phyloP scores from a whole-genome alignment of 164 flowering plant species.

The Nymphaea thermarum region DNA sequence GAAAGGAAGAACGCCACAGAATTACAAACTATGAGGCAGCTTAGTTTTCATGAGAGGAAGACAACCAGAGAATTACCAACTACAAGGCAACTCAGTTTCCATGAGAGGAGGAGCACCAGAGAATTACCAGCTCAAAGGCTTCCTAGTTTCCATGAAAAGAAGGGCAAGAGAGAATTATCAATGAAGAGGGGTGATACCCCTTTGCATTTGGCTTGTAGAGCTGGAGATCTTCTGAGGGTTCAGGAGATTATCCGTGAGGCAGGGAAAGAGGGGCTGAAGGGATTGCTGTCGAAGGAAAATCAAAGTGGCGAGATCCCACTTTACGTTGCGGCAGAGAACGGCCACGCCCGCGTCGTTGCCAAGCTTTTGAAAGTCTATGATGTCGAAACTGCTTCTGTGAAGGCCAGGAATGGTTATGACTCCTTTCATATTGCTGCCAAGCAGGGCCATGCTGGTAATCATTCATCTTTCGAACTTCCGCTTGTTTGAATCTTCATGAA shows the following conservation, averaged over 20 bases:
- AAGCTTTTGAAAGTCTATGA: conserved; percentile 64
- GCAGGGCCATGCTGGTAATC: conserved; percentile 79
- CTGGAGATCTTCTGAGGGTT: conserved; percentile 50
- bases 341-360: conserved; percentile 40
- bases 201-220: conserved; percentile 69
- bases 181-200: conserved; percentile 76
- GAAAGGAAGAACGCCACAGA: background rate
- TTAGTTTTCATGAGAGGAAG: background rate
- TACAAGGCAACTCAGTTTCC: background rate
- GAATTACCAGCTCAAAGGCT: conserved; percentile 39
- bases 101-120: conserved; percentile 21
- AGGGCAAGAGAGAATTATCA: conserved; percentile 56
- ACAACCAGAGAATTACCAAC: background rate
- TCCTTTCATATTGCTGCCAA: conserved; percentile 92
- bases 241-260: conserved; percentile 46
- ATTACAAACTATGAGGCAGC: background rate
- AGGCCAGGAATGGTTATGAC: conserved; percentile 69
- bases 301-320: conserved; percentile 74
- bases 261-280: conserved; percentile 13
- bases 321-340: conserved; percentile 81
- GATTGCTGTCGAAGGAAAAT: conserved; percentile 44
- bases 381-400: conserved; percentile 45
- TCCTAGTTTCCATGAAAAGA: conserved; percentile 45
- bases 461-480: background rate
- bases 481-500: background rate